phyloP scores from a whole-genome alignment of 78 protist species.

The Trichosphaerium sp. region DNA sequence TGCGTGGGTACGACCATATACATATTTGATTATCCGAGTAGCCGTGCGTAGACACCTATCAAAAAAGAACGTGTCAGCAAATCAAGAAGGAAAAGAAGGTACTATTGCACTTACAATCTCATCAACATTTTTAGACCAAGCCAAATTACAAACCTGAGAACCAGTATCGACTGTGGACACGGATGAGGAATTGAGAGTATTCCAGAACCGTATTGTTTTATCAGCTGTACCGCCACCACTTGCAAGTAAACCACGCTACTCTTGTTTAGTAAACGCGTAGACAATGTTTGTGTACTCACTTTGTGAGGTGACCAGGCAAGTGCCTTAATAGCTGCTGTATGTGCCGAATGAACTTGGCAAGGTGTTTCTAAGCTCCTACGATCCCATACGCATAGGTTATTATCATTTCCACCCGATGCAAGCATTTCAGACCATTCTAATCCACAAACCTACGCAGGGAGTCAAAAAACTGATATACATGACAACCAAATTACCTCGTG shows the following conservation, averaged over 20 bases:
- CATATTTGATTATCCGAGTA: slow-evolving; percentile 88
- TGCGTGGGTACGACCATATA: slow-evolving; percentile 90
- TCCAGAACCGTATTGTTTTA: slow-evolving; percentile 86
- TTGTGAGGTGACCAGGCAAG: slow-evolving; percentile 95
- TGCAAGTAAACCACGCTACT: slow-evolving; percentile 74
- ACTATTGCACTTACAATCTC: too few species aligned
- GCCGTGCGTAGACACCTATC: slow-evolving; percentile 98
- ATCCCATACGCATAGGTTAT: slow-evolving; percentile 78
- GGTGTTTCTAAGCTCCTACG: not conserved
- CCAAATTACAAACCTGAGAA: slow-evolving; percentile 60
- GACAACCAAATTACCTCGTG: not conserved
- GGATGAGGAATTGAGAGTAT: slow-evolving; percentile 60
- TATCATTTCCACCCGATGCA: slow-evolving; percentile 99
- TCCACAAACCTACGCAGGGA: slow-evolving; percentile 76
- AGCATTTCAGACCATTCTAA: slow-evolving; percentile 88
- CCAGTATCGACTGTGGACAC: slow-evolving; percentile 50
- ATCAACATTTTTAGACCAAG: slow-evolving; percentile 72
- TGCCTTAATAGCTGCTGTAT: slow-evolving; percentile 96
- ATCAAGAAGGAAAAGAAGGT: too few species aligned
- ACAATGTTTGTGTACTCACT: not conserved
- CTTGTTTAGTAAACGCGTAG: not conserved
- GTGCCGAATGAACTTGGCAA: slow-evolving; percentile 9
- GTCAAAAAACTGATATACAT: not conserved
- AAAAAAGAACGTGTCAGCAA: too few species aligned
- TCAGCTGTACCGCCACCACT: slow-evolving; percentile 99